Base-by-base conservation (phyloP, 2,329 filamentous ascomycete species). In the Arthrobotrys pseudoclavata region DNA sequence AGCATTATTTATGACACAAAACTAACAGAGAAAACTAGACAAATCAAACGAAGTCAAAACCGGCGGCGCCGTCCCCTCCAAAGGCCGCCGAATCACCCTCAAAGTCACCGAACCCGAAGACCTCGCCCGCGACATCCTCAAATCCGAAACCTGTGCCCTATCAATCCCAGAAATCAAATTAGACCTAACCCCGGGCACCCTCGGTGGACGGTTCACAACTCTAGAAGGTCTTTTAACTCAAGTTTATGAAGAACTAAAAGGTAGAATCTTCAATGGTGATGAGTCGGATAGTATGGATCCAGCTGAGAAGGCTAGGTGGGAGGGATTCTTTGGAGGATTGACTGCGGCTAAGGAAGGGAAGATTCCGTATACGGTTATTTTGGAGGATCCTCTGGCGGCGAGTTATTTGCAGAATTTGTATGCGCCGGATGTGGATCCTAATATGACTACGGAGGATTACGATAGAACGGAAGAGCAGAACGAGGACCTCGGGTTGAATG, bases 41-140 rank as follows among this genome's bases (percentile, higher is more conserved):
- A 91, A 93, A 79, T 96, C 92, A 81, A 98, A 97, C 84, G 96
- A 99, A 84, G 93, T 99, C 83, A 98, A 98, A 87, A 98, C 96
- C 0, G 96, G 96, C 80, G 96, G 96, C 68, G 94, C 91, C 82
- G 91, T 99, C 22, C 96, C 96, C 7, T 91, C 91, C 69, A 90
- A 92, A 83, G 96, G 96, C 78, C 91, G 91, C 84, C 91, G 90
- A 80, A 96, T 97, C 81, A 94, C 88, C 0, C 87, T 99, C 26
- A 86, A 87, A 66, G 91, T 98, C 69, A 86, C 90, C 75, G 89
- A 85, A 37, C 83, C 86, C 34, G 87, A 90, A 74, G 96, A 99
- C 83, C 87, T 99, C 50, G 91, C 91, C 12, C 90, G 96, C 79
- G 96, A 99, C 82, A 97, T 99, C 77, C 90, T 99, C 82, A 99